Evolutionary conservation across 1,139 yeast species (phyloP), one percentile per base, ranked within the genome.

Genomic region (Yamadazyma atmosphaerica): DNA sequence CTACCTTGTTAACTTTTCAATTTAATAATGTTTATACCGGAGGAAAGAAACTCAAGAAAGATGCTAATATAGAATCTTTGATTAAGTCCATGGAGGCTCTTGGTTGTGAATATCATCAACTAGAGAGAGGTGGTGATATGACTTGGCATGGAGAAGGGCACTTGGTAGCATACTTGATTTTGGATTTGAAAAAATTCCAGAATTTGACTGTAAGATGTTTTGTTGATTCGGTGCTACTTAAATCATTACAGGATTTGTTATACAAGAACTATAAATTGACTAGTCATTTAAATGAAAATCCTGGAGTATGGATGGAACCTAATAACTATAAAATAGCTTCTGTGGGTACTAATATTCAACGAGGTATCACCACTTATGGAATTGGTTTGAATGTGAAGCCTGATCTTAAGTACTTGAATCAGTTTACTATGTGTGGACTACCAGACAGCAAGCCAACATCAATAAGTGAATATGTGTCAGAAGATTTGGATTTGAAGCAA

Each of bases 131-230:
- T n/a, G 99, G 99, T 0, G 95, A 92, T 57, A 81, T 92, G 1
- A 92, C 98, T 0, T 94, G 88, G 74, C 99, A 94, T 63, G 98
- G 98, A 0, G 83, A 90, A 2, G 98, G 98, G 0, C 99, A 94
- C 60, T 60, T 89, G 33, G 96, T 90, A 3, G 81, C 88, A 2
- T 94, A 90, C 55, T 82, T 94, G 13, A 74, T 94, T 2, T 44
- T 94, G 32, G 97, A 92, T 57, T 67, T 92, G 39, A 72, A 75
- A 45, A 72, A 77, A 33, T 85, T 86, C 51, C 53, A 62, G 28
- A 63, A 74, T 35, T 65, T 89, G 32, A 74, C 86, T 0, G 83
- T 89, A 0, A 76, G 81, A 50, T 87, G 95, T 59, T 86, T 81
- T 55, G 92, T 94, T 1, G 74, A 69, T 45, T 72, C 84, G 2